Base-by-base conservation (phyloP, 169 alveolate genomes). In the Toxoplasma gondii region DNA sequence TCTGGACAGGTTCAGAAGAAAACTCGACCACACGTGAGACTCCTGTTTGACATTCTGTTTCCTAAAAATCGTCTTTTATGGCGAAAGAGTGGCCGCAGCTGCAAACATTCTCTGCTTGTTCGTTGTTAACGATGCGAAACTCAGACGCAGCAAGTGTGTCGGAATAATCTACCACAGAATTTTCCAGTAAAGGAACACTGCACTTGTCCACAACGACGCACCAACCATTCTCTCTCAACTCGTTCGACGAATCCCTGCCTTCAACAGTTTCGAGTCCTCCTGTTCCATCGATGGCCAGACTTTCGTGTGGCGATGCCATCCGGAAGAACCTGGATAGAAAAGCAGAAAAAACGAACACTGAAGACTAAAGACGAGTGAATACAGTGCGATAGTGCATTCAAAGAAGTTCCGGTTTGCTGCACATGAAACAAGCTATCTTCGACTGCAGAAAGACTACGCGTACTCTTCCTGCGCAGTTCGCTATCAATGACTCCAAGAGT, bases 51-150 rank as follows among this genome's bases (percentile, higher is more conserved):
- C 36, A 29, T 31, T 64, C 78, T 24, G 29, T 64, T 64, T 31
- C 12, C 78, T 64, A 82, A 45, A 82, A 82, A 22, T 82, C 90
- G 67, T 82, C 90, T 45, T 45, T 82, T 22, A 82, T 39, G 41
- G 90, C 90, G 69, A 82, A 82, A n/a, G 90, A 82, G 41, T 44
- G 90, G 12, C 90, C 90, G 41, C 90, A 82, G 27, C 90, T 82
- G 67, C 90, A 82, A 0, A 82, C 90, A 41, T 82, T 82, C 67
- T 82, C 90, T 82, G 90, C 90, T 36, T 44, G 90, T 24, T 41
- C 90, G 67, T 82, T 82, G n/a, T 45, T 43, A 31, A 41, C 41
- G 0, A 82, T 36, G 67, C 54, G 54, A 45, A 82, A 82, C 67
- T 82, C 90, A 29, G 90, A 82, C 0, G 90, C 90, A 12, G 90